A percentile compares a stretch with the other conserved stretches of the same genome.
phyloP scores from a whole-genome alignment of 768 basidiomycete genomes.

The Xanthoconium stramineum region DNA sequence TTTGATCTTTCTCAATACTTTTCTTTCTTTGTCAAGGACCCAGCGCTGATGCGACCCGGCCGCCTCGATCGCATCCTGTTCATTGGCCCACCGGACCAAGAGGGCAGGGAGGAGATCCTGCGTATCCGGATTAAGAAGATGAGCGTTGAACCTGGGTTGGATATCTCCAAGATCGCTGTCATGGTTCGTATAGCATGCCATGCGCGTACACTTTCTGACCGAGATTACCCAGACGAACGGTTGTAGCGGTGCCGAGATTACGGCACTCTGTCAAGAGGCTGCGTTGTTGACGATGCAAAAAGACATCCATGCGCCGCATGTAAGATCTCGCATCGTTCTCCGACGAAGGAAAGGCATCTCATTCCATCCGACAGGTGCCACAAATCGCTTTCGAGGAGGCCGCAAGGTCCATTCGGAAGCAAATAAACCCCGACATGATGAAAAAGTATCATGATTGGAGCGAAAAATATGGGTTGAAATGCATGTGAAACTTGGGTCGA shows the following conservation, averaged over 20 bases:
- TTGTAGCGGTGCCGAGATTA: constrained; percentile 94
- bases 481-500: constrained; percentile 1
- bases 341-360: neutral
- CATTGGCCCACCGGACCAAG: constrained; percentile 85
- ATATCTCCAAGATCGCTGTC: constrained; percentile 62
- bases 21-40: constrained; percentile 54
- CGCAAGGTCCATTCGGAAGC: constrained; percentile 64
- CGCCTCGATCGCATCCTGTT: constrained; percentile 92
- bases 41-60: constrained; percentile 93
- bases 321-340: constrained; percentile 36
- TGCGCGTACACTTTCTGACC: constrained; percentile 2
- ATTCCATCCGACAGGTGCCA: constrained; percentile 54
- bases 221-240: constrained; percentile 68
- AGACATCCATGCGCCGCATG: constrained; percentile 73
- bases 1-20: neutral
- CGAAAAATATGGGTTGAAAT: constrained; percentile 27
- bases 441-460: constrained; percentile 72
- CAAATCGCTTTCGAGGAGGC: constrained; percentile 70
- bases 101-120: constrained; percentile 82
- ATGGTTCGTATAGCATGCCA: constrained; percentile 44
- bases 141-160: constrained; percentile 70
- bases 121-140: constrained; percentile 73
- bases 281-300: constrained; percentile 89
- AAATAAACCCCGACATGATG: constrained; percentile 83
- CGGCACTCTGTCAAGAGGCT: constrained; percentile 92